phyloP scores from a whole-genome alignment of 1,284 basidiomycete genomes.

The Leccinum angustisporum region DNA sequence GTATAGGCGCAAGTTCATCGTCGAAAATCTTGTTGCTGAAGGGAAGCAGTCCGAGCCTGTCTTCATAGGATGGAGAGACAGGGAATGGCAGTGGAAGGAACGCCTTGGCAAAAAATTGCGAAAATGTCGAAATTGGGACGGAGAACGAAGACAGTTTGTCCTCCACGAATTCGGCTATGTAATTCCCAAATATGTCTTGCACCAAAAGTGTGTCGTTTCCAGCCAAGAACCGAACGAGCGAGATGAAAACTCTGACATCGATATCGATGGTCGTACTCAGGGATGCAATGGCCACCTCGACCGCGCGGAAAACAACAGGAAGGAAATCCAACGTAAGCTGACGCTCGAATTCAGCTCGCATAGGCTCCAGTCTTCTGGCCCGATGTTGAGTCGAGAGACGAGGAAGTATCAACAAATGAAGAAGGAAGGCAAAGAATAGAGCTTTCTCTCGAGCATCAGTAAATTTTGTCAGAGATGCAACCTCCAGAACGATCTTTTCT shows the following conservation, averaged over 20 bases:
- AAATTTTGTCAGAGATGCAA: slow-evolving; percentile 10
- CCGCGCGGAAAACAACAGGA: slow-evolving; percentile 34
- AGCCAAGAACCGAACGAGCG: slow-evolving; percentile 39
- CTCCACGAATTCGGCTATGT: slow-evolving; percentile 24
- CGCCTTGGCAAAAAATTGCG: slow-evolving; percentile 18
- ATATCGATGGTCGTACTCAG: slow-evolving; percentile 38
- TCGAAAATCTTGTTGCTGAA: slow-evolving; percentile 55
- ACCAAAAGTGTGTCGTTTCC: slow-evolving; percentile 24
- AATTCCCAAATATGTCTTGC: slow-evolving; percentile 34
- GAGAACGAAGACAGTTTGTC: slow-evolving; percentile 29
- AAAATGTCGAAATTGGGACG: slow-evolving; percentile 28
- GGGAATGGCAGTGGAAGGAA: slow-evolving; percentile 13
- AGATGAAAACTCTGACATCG: slow-evolving; percentile 53
- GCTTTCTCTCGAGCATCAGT: slow-evolving; percentile 13
- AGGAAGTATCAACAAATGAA: slow-evolving; percentile 46
- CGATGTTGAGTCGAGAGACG: slow-evolving; percentile 45
- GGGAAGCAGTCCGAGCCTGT: slow-evolving; percentile 41
- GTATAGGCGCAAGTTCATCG: slow-evolving; percentile 41
- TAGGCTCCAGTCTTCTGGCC: slow-evolving; percentile 34
- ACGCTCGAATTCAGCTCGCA: slow-evolving; percentile 33
- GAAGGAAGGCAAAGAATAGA: slow-evolving; percentile 38
- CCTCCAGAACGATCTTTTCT: slow-evolving; percentile 10
- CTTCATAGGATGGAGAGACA: slow-evolving; percentile 7
- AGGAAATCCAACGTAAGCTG: slow-evolving; percentile 40
- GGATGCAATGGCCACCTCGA: slow-evolving; percentile 30